Conservation (phyloP, 164 flowering plant species). For the Kalanchoe fedtschenkoi region DNA sequence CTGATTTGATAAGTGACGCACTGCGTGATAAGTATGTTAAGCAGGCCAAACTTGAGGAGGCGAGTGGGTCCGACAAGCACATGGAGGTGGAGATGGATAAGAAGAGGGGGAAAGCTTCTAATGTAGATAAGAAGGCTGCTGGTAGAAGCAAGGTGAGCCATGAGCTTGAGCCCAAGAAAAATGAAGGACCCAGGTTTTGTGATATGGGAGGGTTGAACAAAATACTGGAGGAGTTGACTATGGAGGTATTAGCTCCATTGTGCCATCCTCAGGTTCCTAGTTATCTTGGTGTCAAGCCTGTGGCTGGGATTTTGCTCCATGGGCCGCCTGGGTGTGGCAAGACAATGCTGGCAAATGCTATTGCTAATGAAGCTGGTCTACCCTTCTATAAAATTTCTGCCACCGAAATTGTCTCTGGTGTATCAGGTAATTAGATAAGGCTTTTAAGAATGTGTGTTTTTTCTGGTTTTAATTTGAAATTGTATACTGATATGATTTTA, state of each 20-base stretch:
- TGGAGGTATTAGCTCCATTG: conserved; percentile 69
- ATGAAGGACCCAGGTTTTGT: conserved; percentile 50
- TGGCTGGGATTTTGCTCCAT: conserved; percentile 68
- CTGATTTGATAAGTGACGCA: conserved; percentile 59
- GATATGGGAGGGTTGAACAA: conserved; percentile 75
- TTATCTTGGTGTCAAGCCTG: conserved; percentile 65
- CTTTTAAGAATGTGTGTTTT: neutral
- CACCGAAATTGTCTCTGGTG: conserved; percentile 84
- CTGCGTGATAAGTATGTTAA: conserved; percentile 28
- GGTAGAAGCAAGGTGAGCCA: conserved; percentile 5
- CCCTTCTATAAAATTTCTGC: conserved; percentile 87
- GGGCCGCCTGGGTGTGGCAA: conserved; percentile 99
- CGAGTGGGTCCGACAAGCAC: conserved; percentile 24
- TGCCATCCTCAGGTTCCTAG: conserved; percentile 49
- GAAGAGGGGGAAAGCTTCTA: conserved; percentile 9
- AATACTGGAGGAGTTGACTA: conserved; percentile 58
- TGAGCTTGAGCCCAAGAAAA: conserved; percentile 19
- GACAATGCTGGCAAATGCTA: conserved; percentile 87
- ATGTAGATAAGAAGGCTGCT: conserved; percentile 8
- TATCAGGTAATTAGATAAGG: conserved; percentile 48
- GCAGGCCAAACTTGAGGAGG: neutral
- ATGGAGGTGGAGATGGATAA: conserved; percentile 29
- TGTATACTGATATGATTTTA: neutral
- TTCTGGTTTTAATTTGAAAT: neutral
- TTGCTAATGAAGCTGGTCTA: conserved; percentile 83